Percentiles rank a stretch among this genome's conserved stretches.
phyloP scores from a whole-genome alignment of 192 early-diverging fungal genomes.

The Backusella psychrophila region DNA sequence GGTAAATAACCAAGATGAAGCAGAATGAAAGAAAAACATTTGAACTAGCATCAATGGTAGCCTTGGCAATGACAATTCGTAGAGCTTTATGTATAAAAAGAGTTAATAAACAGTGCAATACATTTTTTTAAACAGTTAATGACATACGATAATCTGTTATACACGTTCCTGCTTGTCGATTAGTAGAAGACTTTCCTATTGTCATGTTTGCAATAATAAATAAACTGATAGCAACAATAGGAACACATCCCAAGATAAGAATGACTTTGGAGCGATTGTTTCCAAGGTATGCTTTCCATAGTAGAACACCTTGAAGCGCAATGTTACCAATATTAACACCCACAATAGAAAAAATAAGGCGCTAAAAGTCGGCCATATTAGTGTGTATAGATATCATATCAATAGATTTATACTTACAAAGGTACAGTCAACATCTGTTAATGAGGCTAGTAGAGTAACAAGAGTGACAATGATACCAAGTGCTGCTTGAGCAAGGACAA shows the following conservation, averaged over 20 bases:
- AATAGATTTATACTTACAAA: slow-evolving; percentile 26
- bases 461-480: slow-evolving; percentile 23
- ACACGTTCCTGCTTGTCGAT: slow-evolving; percentile 11
- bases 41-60: slow-evolving; percentile 21
- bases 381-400: neutral
- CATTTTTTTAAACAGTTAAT: neutral
- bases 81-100: slow-evolving; percentile 4
- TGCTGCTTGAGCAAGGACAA: slow-evolving; percentile 23
- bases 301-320: slow-evolving; percentile 17
- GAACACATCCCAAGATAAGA: slow-evolving; percentile 11
- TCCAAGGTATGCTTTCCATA: slow-evolving; percentile 37
- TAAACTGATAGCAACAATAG: slow-evolving; percentile 20
- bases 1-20: slow-evolving; percentile 33
- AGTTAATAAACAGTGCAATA: neutral
- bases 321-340: slow-evolving; percentile 33
- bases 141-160: slow-evolving; percentile 25
- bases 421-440: slow-evolving; percentile 17
- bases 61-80: slow-evolving; percentile 23
- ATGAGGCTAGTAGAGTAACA: slow-evolving; percentile 26
- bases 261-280: slow-evolving; percentile 29
- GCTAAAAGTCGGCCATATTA: slow-evolving; percentile 7
- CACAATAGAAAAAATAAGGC: slow-evolving; percentile 28
- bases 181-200: slow-evolving; percentile 13
- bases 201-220: slow-evolving; percentile 28
- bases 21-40: slow-evolving; percentile 29